These are phyloP conservation scores for Geosmithia morbida DNA, from an alignment of 2,329 filamentous ascomycete genomes.

Conservation along the genomic window DNA sequence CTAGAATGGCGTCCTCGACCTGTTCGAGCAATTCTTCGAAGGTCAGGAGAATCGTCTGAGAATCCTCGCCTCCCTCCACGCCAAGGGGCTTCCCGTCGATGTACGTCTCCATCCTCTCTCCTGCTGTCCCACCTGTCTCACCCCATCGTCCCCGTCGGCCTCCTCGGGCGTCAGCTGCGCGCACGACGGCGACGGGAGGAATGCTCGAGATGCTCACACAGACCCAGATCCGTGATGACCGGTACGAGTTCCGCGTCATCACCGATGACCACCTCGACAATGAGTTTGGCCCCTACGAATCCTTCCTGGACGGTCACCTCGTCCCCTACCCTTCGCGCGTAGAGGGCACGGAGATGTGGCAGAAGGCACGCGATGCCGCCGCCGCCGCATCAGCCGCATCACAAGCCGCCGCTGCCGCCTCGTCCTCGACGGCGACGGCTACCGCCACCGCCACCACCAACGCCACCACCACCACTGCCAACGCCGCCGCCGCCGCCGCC, in stretches of 20 bases:
- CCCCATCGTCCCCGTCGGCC: neutral
- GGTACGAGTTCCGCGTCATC: conserved; percentile 29
- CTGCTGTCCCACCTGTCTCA: neutral
- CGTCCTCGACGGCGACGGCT: conserved; percentile 14
- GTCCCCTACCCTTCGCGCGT: conserved; percentile 30
- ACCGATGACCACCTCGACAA: conserved; percentile 25
- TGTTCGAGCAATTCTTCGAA: conserved; percentile 26
- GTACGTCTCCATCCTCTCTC: conserved; percentile 20
- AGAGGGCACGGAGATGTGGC: conserved; percentile 26
- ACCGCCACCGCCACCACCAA: conserved; percentile 8
- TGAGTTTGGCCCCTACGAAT: conserved; percentile 26
- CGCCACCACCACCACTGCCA: conserved; percentile 8
- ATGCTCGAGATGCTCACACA: neutral
- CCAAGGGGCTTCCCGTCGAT: conserved; percentile 29
- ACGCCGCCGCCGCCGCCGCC: conserved; percentile 6
- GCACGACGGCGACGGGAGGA: too few relatives aligned
- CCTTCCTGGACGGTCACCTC: conserved; percentile 23
- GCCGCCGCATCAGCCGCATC: conserved; percentile 17
- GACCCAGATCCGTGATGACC: conserved; percentile 23
- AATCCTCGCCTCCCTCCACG: conserved; percentile 26
- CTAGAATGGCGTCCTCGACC: conserved; percentile 22
- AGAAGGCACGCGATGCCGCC: conserved; percentile 19
- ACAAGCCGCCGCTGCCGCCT: conserved; percentile 10
- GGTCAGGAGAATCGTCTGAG: conserved; percentile 30
- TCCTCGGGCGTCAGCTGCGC: too few relatives aligned